A percentile compares a stretch with the other conserved stretches of the same genome.
Conservation (phyloP, 257 asterid genomes). For the Solanum medicagineum region DNA sequence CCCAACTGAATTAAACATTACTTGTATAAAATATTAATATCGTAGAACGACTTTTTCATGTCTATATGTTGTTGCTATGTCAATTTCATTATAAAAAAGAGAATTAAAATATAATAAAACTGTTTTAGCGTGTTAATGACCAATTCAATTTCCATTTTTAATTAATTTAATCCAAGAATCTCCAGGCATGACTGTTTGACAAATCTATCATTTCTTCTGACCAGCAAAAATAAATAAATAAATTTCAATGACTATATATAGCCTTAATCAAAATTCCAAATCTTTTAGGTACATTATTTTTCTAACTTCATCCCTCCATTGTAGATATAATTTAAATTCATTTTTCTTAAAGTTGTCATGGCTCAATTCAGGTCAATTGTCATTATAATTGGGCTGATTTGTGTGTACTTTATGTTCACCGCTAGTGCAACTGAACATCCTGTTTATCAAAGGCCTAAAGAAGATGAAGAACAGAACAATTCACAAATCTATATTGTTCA, state of each 20-base stretch:
- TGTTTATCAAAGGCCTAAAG: neutral
- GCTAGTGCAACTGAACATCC: neutral
- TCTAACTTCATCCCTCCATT: neutral
- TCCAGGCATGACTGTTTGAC: neutral
- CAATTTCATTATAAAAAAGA: neutral
- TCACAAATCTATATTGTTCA: slow-evolving; percentile 22
- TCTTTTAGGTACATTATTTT: neutral
- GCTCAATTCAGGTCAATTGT: neutral
- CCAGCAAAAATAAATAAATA: neutral
- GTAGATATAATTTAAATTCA: neutral
- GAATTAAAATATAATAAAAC: neutral
- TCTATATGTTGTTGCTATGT: neutral
- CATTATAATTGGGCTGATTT: neutral
- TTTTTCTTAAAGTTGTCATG: neutral
- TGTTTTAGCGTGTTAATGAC: neutral
- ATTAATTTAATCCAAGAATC: neutral
- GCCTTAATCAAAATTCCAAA: neutral
- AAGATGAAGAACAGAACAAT: neutral
- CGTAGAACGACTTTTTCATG: neutral
- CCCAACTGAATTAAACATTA: neutral
- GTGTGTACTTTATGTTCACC: neutral
- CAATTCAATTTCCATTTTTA: neutral
- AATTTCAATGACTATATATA: neutral
- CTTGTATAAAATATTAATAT: neutral
- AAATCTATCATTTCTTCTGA: neutral